These are phyloP conservation scores for Uronychia setigera DNA, from an alignment of 73 alveolate genomes.

Conservation along the genomic window DNA sequence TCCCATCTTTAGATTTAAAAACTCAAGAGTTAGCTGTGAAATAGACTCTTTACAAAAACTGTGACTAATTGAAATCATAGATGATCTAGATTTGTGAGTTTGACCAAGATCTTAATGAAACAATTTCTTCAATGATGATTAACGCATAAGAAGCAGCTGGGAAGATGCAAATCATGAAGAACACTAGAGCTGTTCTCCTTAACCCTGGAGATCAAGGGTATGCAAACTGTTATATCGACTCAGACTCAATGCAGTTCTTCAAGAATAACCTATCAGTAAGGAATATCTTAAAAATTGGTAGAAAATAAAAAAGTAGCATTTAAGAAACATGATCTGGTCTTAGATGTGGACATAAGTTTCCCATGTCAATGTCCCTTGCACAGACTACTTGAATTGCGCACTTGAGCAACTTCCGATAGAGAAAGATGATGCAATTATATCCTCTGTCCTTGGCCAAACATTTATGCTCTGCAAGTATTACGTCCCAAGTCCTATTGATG, in stretches of 20 bases:
- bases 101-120: background rate
- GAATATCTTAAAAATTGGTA: background rate
- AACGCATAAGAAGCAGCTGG: background rate
- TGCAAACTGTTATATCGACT: background rate
- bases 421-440: too few species aligned
- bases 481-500: too few species aligned
- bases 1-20: background rate
- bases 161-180: background rate
- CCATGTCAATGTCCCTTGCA: background rate
- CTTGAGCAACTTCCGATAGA: background rate
- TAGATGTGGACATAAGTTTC: background rate
- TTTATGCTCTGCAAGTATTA: too few species aligned
- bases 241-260: background rate
- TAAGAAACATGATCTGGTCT: background rate
- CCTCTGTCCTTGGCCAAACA: too few species aligned
- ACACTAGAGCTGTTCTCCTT: background rate
- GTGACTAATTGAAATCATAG: background rate
- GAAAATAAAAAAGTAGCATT: background rate
- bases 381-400: background rate
- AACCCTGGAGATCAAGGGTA: conserved; percentile 3
- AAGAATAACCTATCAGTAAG: background rate
- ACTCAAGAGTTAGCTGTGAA: background rate
- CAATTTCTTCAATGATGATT: background rate
- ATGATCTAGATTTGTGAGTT: background rate
- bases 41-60: background rate